These are phyloP conservation scores for Caloboletus firmus DNA, from an alignment of 1,284 basidiomycete species.

Conservation along the genomic window DNA sequence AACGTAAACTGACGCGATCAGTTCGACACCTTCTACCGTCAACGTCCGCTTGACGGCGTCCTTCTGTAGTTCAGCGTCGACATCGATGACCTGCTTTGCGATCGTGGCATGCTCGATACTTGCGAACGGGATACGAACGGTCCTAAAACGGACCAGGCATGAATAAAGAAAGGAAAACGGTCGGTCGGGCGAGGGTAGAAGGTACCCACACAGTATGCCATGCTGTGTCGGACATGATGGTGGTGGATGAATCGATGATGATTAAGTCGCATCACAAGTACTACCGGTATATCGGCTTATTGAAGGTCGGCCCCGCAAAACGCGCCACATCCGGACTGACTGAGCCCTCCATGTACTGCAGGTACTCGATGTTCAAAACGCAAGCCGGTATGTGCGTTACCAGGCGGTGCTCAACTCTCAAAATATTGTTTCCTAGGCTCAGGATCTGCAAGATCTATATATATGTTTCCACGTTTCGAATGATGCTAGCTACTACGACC, in stretches of 20 bases:
- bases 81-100: constrained; percentile 78
- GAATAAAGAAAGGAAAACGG: not conserved
- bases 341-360: too few species aligned
- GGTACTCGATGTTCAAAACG: not conserved
- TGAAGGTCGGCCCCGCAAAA: not conserved
- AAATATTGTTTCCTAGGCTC: not conserved
- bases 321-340: too few species aligned
- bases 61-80: constrained; percentile 81
- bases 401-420: not conserved
- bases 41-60: constrained; percentile 74
- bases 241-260: not conserved
- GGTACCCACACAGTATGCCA: constrained; percentile 36
- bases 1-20: constrained; percentile 62
- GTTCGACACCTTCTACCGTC: constrained; percentile 58
- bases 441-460: not conserved
- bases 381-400: not conserved
- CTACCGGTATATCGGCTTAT: not conserved
- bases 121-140: constrained; percentile 75
- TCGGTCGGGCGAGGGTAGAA: not conserved
- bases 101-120: constrained; percentile 72
- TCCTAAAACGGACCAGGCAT: constrained; percentile 43
- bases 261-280: not conserved
- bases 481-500: not conserved
- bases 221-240: constrained; percentile 27
- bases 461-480: not conserved